A percentile compares a stretch with the other conserved stretches of the same genome.
Evolutionary conservation across 2,329 filamentous ascomycete genomes (phyloP).

Genomic region (Amauroascus verrucosus): DNA sequence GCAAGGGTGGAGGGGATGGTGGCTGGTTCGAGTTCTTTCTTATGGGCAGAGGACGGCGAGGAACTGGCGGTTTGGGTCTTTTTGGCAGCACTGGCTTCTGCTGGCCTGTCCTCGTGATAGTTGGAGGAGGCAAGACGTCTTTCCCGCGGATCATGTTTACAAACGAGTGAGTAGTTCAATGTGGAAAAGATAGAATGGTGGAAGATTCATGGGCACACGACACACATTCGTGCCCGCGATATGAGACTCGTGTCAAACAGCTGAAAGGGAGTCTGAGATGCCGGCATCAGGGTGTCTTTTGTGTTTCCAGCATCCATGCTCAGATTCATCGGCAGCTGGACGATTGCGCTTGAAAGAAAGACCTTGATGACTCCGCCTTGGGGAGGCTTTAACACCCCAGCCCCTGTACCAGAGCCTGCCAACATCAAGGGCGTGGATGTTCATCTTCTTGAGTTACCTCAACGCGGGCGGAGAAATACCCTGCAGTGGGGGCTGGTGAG

Average conservation of each 20-base stretch:
- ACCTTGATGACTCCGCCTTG: constrained; percentile 1
- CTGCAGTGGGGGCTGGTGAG: background rate
- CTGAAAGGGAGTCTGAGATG: background rate
- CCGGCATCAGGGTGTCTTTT: background rate
- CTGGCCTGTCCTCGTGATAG: constrained; percentile 24
- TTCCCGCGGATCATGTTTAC: constrained; percentile 6
- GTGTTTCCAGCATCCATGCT: background rate
- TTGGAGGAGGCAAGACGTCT: constrained; percentile 16
- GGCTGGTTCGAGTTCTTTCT: constrained; percentile 33
- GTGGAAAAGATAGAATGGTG: background rate
- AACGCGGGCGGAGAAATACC: background rate
- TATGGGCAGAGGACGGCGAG: constrained; percentile 39
- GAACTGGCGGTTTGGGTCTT: constrained; percentile 8
- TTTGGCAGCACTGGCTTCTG: constrained; percentile 15
- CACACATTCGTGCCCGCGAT: background rate
- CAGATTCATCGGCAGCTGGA: background rate
- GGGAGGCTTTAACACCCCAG: background rate
- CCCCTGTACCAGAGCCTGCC: background rate
- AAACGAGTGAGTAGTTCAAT: background rate
- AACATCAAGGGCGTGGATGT: background rate
- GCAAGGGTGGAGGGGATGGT: constrained; percentile 36
- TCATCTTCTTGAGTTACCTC: background rate
- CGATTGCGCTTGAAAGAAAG: background rate
- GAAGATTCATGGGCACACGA: background rate
- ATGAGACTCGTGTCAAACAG: background rate